Evolutionary conservation across 352 stramenopile species (phyloP), one percentile per base, ranked within the genome.

Genomic region (Pythium folliculosum): DNA sequence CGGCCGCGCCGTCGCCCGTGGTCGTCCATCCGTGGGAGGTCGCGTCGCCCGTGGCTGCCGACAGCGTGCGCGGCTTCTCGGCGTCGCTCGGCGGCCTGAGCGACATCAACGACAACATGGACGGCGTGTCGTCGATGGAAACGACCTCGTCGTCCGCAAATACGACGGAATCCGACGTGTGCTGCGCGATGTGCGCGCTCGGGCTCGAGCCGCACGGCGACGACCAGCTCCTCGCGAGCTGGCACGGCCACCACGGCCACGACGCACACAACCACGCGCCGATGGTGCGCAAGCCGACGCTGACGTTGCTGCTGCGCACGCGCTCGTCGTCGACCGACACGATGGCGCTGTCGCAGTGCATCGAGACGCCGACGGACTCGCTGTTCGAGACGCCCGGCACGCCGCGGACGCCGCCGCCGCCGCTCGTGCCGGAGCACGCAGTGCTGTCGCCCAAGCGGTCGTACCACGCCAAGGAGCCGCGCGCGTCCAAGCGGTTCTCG

Each of bases 281-380:
- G 27, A 32, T 44, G 49, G 19, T 35, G n/a, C 37, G 21, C 17
- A 67, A 67, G 30, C 2, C 30, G 1, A 44, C 25, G 19, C n/a
- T 53, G 3, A 43, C 25, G 37, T 2, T 7, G 14, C 37, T 43
- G 16, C 23, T 32, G 7, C 58, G 58, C 30, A 54, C 37, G 32
- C 56, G 40, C 17, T 68, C 61, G 43, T 65, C 59, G 48, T 61
- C 61, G 19, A 50, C 21, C 8, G 61, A 61, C 30, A 68, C 61
- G 12, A 50, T 44, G 19, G n/a, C 56, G 43, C 61, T 68, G 0
- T 68, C 61, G 19, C 61, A 68, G 43, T 60, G 37, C 27, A n/a
- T 14, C 16, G 61, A 37, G 50, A 68, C 61, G 51, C 61, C 61
- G 1, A 58, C 50, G 9, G 52, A 59, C 17, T 60, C 51, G n/a